Percentiles rank a stretch among this genome's conserved stretches.
Evolutionary conservation across 495 filamentous ascomycete species (phyloP).

Genomic region (Lophiostoma macrostomum): DNA sequence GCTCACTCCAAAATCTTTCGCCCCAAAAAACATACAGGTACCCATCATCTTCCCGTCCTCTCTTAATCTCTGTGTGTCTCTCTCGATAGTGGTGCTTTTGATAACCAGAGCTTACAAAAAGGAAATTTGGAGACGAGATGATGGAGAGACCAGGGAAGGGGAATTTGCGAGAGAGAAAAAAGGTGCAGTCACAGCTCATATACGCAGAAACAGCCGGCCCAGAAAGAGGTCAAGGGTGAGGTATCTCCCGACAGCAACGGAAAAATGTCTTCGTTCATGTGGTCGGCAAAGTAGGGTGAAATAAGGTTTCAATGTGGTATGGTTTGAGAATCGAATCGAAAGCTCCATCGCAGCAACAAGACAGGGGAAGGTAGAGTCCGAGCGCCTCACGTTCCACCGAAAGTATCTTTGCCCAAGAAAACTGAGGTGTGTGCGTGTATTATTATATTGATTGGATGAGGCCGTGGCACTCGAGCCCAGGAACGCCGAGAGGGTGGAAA

Average conservation of each 20-base stretch:
- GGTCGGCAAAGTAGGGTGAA: slow-evolving; percentile 1
- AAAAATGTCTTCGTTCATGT: no score
- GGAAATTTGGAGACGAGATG: neutral
- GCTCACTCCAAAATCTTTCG: no score
- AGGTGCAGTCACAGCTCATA: neutral
- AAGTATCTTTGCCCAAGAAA: slow-evolving; percentile 16
- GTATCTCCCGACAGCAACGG: neutral
- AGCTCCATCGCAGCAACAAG: neutral
- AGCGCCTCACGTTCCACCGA: slow-evolving; percentile 23
- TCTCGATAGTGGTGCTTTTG: no score
- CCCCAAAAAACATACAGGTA: no score
- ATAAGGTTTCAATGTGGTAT: slow-evolving; percentile 25
- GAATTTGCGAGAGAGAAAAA: no score
- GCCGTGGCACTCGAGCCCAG: neutral
- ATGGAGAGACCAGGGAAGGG: neutral
- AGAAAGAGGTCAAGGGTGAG: neutral
- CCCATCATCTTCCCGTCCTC: no score
- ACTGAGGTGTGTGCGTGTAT: neutral
- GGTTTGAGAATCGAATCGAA: slow-evolving; percentile 6
- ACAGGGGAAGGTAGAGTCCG: neutral
- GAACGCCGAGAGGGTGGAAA: neutral
- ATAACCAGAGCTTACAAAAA: no score
- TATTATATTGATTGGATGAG: slow-evolving; percentile 17
- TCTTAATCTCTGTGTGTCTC: no score
- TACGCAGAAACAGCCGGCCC: slow-evolving; percentile 21